Evolutionary conservation across 768 basidiomycete genomes (phyloP).

Genomic region (Boletus rufocinnamomeus): DNA sequence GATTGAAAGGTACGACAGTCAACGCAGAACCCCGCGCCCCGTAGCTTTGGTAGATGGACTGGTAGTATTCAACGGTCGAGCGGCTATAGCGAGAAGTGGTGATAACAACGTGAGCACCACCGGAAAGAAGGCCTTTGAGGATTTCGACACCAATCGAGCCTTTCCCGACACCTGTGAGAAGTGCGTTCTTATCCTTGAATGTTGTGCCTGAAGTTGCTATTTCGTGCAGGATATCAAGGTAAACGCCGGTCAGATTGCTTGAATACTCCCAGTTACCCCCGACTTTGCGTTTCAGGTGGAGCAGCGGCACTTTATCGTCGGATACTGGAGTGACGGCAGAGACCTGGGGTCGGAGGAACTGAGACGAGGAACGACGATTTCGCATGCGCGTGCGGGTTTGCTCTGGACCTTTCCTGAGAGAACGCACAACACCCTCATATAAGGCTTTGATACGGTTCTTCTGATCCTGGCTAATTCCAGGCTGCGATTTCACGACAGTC

Average conservation of each 20-base stretch:
- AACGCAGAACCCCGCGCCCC: constrained; percentile 96
- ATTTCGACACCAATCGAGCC: constrained; percentile 98
- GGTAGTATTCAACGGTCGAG: constrained; percentile 96
- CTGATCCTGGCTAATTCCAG: constrained; percentile 95
- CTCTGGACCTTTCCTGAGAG: constrained; percentile 80
- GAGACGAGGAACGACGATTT: constrained; percentile 88
- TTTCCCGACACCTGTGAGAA: constrained; percentile 96
- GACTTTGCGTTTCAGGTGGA: constrained; percentile 96
- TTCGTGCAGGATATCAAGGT: constrained; percentile 96
- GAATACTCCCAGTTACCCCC: constrained; percentile 96
- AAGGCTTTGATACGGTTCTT: constrained; percentile 93
- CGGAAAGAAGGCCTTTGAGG: constrained; percentile 93
- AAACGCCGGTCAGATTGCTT: constrained; percentile 92
- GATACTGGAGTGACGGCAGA: constrained; percentile 71
- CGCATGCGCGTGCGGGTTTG: constrained; percentile 56
- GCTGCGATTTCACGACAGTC: constrained; percentile 96
- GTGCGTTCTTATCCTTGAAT: constrained; percentile 98
- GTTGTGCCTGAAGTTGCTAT: constrained; percentile 98
- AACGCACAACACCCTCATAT: constrained; percentile 95
- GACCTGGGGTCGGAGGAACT: constrained; percentile 93
- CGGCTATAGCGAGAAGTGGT: constrained; percentile 98
- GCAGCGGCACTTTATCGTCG: constrained; percentile 86
- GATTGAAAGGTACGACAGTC: constrained; percentile 98
- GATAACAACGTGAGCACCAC: constrained; percentile 95
- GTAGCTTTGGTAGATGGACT: constrained; percentile 93